phyloP scores from a whole-genome alignment of 352 stramenopile genomes.

The Globisporangium orthogonon region DNA sequence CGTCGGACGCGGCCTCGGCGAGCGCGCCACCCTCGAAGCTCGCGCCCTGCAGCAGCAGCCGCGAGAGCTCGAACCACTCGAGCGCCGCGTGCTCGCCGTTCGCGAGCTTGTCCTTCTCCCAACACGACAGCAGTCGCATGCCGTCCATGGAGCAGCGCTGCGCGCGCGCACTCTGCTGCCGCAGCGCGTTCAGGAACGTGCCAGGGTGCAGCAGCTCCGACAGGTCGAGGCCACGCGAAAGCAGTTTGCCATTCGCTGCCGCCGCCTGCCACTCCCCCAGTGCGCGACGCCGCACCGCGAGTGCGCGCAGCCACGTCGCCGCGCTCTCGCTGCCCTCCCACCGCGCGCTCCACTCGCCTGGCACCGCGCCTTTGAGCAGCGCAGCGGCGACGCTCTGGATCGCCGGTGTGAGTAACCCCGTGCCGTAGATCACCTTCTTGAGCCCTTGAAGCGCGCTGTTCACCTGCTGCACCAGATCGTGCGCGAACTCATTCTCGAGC shows the following conservation, averaged over 20 bases:
- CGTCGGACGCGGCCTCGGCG: slow-evolving; percentile 75
- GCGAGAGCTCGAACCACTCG: slow-evolving; percentile 80
- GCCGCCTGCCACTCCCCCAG: slow-evolving; percentile 82
- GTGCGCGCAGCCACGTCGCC: slow-evolving; percentile 68
- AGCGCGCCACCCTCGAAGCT: slow-evolving; percentile 78
- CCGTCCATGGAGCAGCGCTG: slow-evolving; percentile 86
- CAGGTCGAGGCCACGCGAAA: slow-evolving; percentile 77
- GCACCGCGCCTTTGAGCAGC: slow-evolving; percentile 71
- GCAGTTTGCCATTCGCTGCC: slow-evolving; percentile 45
- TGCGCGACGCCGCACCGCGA: slow-evolving; percentile 80
- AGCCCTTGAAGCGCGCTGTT: slow-evolving; percentile 62
- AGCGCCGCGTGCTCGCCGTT: slow-evolving; percentile 19
- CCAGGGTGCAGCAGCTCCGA: slow-evolving; percentile 90
- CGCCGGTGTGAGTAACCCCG: slow-evolving; percentile 82
- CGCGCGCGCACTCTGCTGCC: slow-evolving; percentile 86
- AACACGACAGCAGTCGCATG: slow-evolving; percentile 88
- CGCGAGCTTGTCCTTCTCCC: slow-evolving; percentile 66
- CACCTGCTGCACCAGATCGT: slow-evolving; percentile 66
- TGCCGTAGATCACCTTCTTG: slow-evolving; percentile 90
- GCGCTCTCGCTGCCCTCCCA: slow-evolving; percentile 79
- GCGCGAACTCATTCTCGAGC: slow-evolving; percentile 85
- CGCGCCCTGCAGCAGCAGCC: slow-evolving; percentile 82
- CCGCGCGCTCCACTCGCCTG: slow-evolving; percentile 68
- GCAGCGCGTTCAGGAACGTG: slow-evolving; percentile 93
- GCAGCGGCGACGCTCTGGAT: slow-evolving; percentile 77